Evolutionary conservation across 345 rosid genomes (phyloP).

Genomic region (Pistacia vera): DNA sequence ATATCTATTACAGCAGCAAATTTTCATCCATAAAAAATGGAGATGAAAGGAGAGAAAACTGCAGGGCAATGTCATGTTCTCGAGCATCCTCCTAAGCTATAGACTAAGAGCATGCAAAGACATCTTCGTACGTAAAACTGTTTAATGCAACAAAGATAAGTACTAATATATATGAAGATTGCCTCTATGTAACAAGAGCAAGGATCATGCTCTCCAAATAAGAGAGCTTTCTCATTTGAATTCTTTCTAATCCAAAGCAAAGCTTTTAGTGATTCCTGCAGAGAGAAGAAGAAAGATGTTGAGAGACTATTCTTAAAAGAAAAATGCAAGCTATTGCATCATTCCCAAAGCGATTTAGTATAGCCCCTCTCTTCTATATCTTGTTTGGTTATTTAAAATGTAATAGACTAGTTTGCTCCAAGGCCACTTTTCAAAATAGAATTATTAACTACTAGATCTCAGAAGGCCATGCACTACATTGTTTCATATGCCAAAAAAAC

Average conservation of each 20-base stretch:
- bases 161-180: background rate
- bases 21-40: background rate
- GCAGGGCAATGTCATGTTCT: background rate
- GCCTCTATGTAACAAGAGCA: conserved; percentile 91
- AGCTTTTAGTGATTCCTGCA: conserved; percentile 74
- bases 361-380: background rate
- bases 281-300: background rate
- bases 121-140: conserved; percentile 16
- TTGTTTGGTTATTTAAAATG: background rate
- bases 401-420: background rate
- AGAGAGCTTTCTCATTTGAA: conserved; percentile 82
- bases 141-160: conserved; percentile 12
- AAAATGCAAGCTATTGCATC: background rate
- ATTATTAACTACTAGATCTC: background rate
- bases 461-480: background rate
- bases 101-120: background rate
- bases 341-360: background rate
- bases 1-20: conserved; percentile 4
- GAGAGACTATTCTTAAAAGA: background rate
- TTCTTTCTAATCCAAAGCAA: conserved; percentile 74
- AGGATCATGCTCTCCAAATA: conserved; percentile 78
- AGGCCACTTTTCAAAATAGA: background rate
- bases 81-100: background rate
- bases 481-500: conserved; percentile 4
- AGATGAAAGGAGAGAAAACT: background rate